Evolutionary conservation across 768 basidiomycete genomes (phyloP).

Genomic region (Coprinopsis sp.): DNA sequence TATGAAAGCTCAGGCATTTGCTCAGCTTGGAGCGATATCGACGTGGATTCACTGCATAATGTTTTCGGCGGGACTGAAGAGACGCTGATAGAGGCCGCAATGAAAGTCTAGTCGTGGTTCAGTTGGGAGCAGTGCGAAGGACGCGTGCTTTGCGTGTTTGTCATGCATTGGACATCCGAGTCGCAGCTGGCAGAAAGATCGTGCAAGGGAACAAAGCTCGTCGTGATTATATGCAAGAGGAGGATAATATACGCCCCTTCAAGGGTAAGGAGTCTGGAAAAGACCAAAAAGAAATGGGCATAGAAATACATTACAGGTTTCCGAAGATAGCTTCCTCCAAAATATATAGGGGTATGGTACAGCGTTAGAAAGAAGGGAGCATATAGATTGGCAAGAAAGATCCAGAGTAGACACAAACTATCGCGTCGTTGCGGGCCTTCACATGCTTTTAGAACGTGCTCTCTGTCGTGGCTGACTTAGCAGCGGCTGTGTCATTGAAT

Average conservation of each 20-base stretch:
- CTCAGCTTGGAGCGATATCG: not conserved
- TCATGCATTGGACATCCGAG: no score
- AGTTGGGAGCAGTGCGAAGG: no score
- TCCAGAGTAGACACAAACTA: not conserved
- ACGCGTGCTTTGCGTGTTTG: no score
- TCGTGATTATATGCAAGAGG: no score
- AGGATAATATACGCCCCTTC: no score
- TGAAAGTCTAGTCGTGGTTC: no score
- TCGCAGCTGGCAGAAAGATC: not conserved
- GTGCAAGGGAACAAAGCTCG: not conserved
- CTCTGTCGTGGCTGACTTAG: slow-evolving; percentile 19
- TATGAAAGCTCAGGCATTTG: not conserved
- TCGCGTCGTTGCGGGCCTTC: not conserved
- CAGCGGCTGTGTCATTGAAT: slow-evolving; percentile 1
- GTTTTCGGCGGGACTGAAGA: no score
- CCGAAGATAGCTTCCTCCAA: slow-evolving; percentile 9
- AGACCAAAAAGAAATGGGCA: slow-evolving; percentile 7
- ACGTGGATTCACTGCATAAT: not conserved
- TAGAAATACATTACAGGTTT: slow-evolving; percentile 6
- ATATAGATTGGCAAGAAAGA: slow-evolving; percentile 4
- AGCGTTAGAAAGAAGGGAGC: not conserved
- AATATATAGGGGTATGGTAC: slow-evolving; percentile 5
- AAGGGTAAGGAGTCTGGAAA: no score
- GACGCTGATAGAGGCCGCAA: no score
- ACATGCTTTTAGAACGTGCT: slow-evolving; percentile 16